phyloP scores from a whole-genome alignment of 176 grass and related monocot genomes.

The sorghum (Sorghum bicolor) region DNA sequence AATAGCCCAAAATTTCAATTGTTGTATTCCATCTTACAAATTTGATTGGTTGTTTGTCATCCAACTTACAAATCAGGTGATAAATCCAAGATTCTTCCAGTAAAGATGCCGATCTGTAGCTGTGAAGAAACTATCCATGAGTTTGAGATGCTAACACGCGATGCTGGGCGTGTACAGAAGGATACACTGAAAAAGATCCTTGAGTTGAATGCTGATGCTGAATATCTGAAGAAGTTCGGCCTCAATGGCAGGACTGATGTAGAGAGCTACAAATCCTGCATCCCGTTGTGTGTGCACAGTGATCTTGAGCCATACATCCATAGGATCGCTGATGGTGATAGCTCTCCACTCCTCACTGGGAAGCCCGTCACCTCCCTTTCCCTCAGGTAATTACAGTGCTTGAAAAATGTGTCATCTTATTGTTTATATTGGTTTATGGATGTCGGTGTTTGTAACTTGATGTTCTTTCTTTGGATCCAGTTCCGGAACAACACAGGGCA shows the following conservation, averaged over 20 bases:
- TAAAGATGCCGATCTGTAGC: conserved; percentile 60
- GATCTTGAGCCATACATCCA: conserved; percentile 74
- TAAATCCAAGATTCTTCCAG: conserved; percentile 15
- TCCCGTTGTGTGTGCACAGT: conserved; percentile 65
- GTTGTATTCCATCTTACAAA: neutral
- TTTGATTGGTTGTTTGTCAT: neutral
- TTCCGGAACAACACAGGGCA: conserved; percentile 95
- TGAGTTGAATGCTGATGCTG: conserved; percentile 60
- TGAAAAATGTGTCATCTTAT: neutral
- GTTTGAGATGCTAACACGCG: conserved; percentile 62
- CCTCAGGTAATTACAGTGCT: conserved; percentile 49
- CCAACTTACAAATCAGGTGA: conserved; percentile 10
- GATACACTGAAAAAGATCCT: conserved; percentile 79
- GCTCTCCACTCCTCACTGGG: conserved; percentile 61
- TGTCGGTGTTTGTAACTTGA: neutral
- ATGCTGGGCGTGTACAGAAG: conserved; percentile 55
- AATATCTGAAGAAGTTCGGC: conserved; percentile 68
- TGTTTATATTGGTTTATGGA: neutral
- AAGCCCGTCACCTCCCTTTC: conserved; percentile 77
- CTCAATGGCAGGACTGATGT: conserved; percentile 76
- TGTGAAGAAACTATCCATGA: conserved; percentile 62
- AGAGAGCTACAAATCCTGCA: conserved; percentile 66
- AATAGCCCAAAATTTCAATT: neutral
- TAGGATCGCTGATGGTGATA: conserved; percentile 69
- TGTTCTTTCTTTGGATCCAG: conserved; percentile 40